Conservation (phyloP, 2,329 filamentous ascomycete species). For the Lasiodiplodia citricola region DNA sequence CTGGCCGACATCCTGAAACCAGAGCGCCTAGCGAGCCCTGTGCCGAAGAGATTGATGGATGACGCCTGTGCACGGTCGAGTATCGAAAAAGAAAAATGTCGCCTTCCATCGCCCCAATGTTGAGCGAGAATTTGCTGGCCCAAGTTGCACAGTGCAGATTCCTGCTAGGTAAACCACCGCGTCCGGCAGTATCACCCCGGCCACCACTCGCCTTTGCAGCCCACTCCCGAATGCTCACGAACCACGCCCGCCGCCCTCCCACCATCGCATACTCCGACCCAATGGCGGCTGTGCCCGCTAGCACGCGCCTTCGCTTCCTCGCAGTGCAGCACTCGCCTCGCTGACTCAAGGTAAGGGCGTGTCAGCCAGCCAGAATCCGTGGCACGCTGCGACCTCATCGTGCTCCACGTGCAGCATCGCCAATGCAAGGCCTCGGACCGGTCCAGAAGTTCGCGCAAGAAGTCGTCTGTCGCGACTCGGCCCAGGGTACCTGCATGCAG, state of each 20-base stretch:
- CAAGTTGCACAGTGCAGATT: background rate
- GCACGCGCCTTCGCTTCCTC: background rate
- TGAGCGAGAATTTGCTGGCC: background rate
- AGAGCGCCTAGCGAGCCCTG: conserved; percentile 3
- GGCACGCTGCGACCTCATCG: background rate
- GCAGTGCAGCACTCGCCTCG: background rate
- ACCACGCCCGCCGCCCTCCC: background rate
- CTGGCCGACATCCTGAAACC: conserved; percentile 11
- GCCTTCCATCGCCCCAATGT: background rate
- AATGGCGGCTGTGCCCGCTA: background rate
- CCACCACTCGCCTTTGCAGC: background rate
- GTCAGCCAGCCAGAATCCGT: background rate
- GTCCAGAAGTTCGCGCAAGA: background rate
- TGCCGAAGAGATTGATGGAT: conserved; percentile 6
- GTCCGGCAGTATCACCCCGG: background rate
- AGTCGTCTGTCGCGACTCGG: background rate
- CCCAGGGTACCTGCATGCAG: conserved; percentile 9
- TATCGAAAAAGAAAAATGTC: background rate
- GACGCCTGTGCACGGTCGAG: background rate
- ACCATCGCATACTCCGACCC: background rate
- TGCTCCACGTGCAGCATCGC: conserved; percentile 10
- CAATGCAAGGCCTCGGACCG: background rate
- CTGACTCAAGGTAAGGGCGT: background rate
- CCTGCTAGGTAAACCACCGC: background rate
- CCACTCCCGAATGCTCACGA: background rate